A percentile compares a stretch with the other conserved stretches of the same genome.
Conservation (phyloP, 305 asterid genomes). For the Rubia balearica region DNA sequence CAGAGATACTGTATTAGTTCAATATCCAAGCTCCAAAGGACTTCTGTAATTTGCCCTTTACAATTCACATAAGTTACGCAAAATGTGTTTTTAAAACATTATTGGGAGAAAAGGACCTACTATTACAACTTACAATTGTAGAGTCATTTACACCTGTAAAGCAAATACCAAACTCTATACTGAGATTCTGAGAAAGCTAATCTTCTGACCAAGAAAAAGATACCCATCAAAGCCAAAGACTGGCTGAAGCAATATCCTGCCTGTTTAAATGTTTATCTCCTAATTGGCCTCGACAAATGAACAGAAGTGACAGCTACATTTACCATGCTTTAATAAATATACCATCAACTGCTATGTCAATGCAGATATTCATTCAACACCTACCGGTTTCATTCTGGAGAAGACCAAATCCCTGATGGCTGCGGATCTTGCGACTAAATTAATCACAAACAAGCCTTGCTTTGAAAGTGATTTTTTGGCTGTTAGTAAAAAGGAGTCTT, state of each 20-base stretch:
- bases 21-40: background rate
- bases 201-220: background rate
- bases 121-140: background rate
- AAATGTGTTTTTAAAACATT: background rate
- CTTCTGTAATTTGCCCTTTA: too few relatives aligned
- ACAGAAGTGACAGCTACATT: background rate
- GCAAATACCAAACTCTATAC: background rate
- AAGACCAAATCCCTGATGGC: slow-evolving; percentile 49
- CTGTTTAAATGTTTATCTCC: slow-evolving; percentile 5
- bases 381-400: slow-evolving; percentile 66
- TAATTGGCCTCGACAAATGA: background rate
- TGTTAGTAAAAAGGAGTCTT: slow-evolving; percentile 60
- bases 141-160: background rate
- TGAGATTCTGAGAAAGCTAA: background rate
- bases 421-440: slow-evolving; percentile 80
- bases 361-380: slow-evolving; percentile 13
- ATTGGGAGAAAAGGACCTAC: background rate
- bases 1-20: too few relatives aligned
- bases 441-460: slow-evolving; percentile 69
- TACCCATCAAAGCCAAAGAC: background rate
- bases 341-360: background rate
- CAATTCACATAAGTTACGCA: background rate
- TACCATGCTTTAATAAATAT: background rate
- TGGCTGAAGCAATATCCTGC: background rate
- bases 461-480: slow-evolving; percentile 65